Conservation (phyloP, 768 basidiomycete genomes). For the Trametes cubensis region DNA sequence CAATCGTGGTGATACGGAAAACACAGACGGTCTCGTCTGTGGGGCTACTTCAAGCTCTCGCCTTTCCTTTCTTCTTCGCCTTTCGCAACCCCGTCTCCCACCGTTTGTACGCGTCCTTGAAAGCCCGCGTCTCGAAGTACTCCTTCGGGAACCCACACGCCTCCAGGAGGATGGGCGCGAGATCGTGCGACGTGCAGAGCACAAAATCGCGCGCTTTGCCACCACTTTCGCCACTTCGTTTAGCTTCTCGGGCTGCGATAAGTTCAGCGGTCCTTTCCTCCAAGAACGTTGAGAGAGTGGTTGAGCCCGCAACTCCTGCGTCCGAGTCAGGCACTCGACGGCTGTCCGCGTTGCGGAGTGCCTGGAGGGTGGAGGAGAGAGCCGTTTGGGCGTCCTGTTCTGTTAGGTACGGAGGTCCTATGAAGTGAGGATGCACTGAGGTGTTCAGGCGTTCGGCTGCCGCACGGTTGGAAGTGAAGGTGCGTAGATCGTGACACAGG, state of each 20-base stretch:
- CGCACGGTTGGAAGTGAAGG: background rate
- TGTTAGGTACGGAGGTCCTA: background rate
- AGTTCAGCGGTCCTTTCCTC: background rate
- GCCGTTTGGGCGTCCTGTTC: background rate
- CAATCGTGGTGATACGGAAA: too few relatives aligned
- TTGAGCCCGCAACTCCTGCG: background rate
- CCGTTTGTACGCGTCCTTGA: slow-evolving; percentile 8
- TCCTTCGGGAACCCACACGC: slow-evolving; percentile 1
- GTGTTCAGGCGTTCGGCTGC: background rate
- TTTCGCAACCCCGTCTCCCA: slow-evolving; percentile 8
- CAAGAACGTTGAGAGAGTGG: background rate
- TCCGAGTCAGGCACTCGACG: background rate
- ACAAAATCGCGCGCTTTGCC: slow-evolving; percentile 12
- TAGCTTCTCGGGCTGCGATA: background rate
- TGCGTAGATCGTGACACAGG: background rate
- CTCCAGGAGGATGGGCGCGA: slow-evolving; percentile 4
- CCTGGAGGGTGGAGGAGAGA: background rate
- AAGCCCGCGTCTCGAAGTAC: slow-evolving; percentile 1
- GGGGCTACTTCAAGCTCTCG: background rate
- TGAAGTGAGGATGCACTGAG: background rate
- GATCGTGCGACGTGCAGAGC: slow-evolving; percentile 11
- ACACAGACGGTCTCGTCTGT: background rate
- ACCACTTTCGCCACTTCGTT: background rate
- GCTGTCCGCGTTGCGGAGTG: background rate
- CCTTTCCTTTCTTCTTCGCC: background rate